Percentiles rank a stretch among this genome's conserved stretches.
Conservation (phyloP, 352 stramenopile genomes). For the Phytophthora sp. region DNA sequence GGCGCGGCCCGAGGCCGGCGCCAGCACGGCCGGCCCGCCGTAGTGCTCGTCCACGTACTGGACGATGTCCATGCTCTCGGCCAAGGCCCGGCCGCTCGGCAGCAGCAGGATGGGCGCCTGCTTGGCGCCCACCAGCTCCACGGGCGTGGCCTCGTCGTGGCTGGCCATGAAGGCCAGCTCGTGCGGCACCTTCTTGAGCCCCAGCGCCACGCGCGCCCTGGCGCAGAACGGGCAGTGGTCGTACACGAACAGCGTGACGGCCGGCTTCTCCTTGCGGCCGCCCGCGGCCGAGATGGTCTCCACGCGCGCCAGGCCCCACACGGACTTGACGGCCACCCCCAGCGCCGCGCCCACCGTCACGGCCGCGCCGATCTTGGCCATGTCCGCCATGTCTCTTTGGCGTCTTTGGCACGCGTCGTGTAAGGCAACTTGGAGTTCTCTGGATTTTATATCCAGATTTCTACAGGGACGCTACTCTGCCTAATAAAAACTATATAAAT, state of each 20-base stretch:
- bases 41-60: slow-evolving; percentile 63
- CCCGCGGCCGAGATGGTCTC: slow-evolving; percentile 9
- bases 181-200: slow-evolving; percentile 51
- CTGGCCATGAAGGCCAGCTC: slow-evolving; percentile 53
- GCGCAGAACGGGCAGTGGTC: slow-evolving; percentile 67
- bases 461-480: no score
- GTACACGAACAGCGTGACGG: slow-evolving; percentile 58
- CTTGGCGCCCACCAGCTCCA: slow-evolving; percentile 54
- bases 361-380: slow-evolving; percentile 51
- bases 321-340: slow-evolving; percentile 39
- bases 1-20: slow-evolving; percentile 32
- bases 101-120: slow-evolving; percentile 59
- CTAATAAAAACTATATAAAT: no score
- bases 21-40: slow-evolving; percentile 30
- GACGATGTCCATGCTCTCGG: slow-evolving; percentile 72
- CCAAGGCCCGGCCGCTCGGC: slow-evolving; percentile 44
- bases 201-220: slow-evolving; percentile 58
- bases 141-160: slow-evolving; percentile 63
- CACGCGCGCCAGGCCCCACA: slow-evolving; percentile 26
- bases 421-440: background rate
- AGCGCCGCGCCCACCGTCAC: slow-evolving; percentile 54
- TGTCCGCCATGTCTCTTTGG: slow-evolving; percentile 37
- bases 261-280: slow-evolving; percentile 12
- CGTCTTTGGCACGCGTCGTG: background rate
- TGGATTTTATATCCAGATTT: no score